Conservation (phyloP, 2,329 filamentous ascomycete genomes). For the Ophiosphaerella korrae region DNA sequence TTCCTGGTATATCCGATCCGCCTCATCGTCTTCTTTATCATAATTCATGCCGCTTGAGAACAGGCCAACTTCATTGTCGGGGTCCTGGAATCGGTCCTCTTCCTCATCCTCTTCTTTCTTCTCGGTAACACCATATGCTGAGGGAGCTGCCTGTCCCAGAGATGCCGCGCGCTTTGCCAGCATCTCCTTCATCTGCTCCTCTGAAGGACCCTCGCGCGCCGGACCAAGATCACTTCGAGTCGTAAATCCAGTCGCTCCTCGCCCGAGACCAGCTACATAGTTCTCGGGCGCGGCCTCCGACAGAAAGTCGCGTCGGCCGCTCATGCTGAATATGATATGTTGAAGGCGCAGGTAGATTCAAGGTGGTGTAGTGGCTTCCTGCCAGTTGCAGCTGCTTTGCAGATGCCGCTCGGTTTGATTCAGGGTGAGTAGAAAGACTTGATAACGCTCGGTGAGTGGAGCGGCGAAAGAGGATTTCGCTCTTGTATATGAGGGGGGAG, state of each 20-base stretch:
- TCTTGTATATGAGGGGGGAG: too few relatives aligned
- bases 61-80: constrained; percentile 93
- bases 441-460: too few relatives aligned
- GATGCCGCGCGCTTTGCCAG: constrained; percentile 91
- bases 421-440: too few relatives aligned
- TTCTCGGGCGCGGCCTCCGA: constrained; percentile 72
- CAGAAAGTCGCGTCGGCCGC: constrained; percentile 79
- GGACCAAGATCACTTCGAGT: constrained; percentile 96
- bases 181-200: constrained; percentile 97
- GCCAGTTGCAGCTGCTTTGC: too few relatives aligned
- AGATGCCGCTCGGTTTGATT: too few relatives aligned
- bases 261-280: constrained; percentile 89
- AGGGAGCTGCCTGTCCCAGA: constrained; percentile 73
- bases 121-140: constrained; percentile 71
- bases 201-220: constrained; percentile 90
- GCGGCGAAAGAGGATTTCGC: too few relatives aligned
- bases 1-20: constrained; percentile 91
- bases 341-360: not conserved
- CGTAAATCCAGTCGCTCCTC: constrained; percentile 97
- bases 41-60: constrained; percentile 90
- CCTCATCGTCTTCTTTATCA: constrained; percentile 97
- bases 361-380: not conserved
- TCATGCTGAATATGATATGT: constrained; percentile 53
- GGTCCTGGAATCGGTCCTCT: constrained; percentile 87
- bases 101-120: constrained; percentile 76